Base-by-base conservation (phyloP, 805 yeast species). In the Lipomyces sp. region DNA sequence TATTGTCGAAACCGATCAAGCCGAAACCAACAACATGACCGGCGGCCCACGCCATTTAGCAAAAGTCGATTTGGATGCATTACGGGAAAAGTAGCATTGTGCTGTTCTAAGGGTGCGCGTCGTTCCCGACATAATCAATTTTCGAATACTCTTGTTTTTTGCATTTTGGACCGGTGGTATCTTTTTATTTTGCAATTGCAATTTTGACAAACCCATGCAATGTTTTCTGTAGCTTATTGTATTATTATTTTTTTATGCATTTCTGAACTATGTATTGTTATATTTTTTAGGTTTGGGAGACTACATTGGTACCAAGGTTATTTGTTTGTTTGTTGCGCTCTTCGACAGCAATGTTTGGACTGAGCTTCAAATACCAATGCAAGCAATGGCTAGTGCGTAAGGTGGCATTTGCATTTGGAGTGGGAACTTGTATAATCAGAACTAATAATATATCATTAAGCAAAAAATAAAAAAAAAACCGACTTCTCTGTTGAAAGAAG, bases 401-500 rank as follows among this genome's bases (percentile, higher is more conserved):
- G 15, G 39, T 37, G 39, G 4, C 15, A 42, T 15, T 18, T 8
- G 24, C 24, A 13, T 3, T 4, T 42, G n/a, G n/a, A 5, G 48
- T 18, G 2, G 48, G 24, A 42, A n/a, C 15, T 8, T 42, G 24
- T 42, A 42, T 13, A n/a, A 50, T 48, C 29, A 24, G 51, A 34
- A 37, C 33, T 11, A 50, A 35, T 35, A 42, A 18, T 58, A 29
- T n/a, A n/a, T 53, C 54, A 37, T 33, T 7, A 13, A 51, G 57
- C 50, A 51, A 51, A 10, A n/a, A n/a, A n/a, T n/a, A 24, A 24
- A 24, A 24, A 30, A 51, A 15, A 37, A 13, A 18, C 29, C 18
- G 30, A 48, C 55, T 50, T 51, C 65, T 63, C 65, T 63, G 65
- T 63, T 63, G 65, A 63, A 63, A 63, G 62, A 63, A 57, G 55